Percentiles rank a stretch among this genome's conserved stretches.
Conservation (phyloP, 73 alveolate genomes). For the Paramecium octaurelia region DNA sequence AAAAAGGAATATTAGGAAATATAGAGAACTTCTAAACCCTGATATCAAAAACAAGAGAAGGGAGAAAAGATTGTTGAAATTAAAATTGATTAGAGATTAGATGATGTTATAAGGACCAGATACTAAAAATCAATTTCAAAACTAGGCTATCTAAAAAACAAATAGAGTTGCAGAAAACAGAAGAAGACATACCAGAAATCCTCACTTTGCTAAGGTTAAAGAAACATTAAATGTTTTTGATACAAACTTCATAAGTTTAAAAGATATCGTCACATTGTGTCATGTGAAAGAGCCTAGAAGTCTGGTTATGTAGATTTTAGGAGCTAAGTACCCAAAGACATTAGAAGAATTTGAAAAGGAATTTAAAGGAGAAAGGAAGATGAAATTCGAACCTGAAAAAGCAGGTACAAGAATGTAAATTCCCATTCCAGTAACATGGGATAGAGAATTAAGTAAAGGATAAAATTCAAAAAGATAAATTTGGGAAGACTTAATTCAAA, state of each 20-base stretch:
- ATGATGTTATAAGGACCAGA: background rate
- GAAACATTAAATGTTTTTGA: background rate
- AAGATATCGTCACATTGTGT: constrained; percentile 52
- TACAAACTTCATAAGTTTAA: constrained; percentile 39
- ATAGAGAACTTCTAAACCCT: background rate
- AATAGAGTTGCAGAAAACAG: background rate
- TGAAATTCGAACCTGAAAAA: constrained; percentile 52
- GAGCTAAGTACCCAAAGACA: constrained; percentile 64
- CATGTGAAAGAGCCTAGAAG: constrained; percentile 62
- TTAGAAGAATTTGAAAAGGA: constrained; percentile 49
- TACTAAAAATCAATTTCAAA: background rate
- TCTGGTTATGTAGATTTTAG: constrained; percentile 44
- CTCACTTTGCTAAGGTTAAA: background rate
- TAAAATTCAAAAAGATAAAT: constrained; percentile 27
- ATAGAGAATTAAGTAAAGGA: constrained; percentile 49
- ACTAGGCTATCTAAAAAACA: background rate
- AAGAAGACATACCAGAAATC: background rate
- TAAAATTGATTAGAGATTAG: background rate
- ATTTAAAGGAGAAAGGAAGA: background rate
- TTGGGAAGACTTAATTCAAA: constrained; percentile 61
- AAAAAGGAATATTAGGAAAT: background rate
- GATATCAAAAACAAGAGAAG: background rate
- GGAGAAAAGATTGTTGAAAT: background rate
- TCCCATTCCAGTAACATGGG: constrained; percentile 64
- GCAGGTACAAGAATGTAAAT: constrained; percentile 67